phyloP scores from a whole-genome alignment of 768 basidiomycete genomes.

The Tricholoma terreum region DNA sequence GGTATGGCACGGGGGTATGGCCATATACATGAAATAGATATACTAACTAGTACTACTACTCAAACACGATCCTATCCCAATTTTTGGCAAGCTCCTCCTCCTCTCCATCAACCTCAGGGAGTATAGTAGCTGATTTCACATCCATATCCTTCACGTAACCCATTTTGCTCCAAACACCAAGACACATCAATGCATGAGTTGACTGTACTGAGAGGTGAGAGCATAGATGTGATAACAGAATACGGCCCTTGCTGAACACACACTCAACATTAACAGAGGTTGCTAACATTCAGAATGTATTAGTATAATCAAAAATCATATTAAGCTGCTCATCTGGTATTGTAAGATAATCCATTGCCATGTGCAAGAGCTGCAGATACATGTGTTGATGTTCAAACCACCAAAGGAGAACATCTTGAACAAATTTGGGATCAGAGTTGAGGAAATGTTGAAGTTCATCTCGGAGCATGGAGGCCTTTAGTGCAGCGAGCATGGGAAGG shows the following conservation, averaged over 20 bases:
- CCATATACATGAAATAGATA: too few species aligned
- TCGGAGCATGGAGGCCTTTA: conserved; percentile 2
- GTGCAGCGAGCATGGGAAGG: conserved; percentile 14
- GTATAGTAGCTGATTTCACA: conserved; percentile 3
- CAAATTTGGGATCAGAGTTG: conserved; percentile 22
- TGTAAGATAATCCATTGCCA: conserved; percentile 29
- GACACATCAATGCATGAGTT: conserved; percentile 2
- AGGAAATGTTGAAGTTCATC: conserved; percentile 19
- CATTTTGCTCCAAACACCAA: conserved; percentile 21
- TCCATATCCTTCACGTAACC: conserved; percentile 13
- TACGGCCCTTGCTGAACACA: conserved; percentile 7
- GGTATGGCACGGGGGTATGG: too few species aligned
- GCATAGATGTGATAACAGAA: conserved; percentile 5
- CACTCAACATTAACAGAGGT: conserved; percentile 10
- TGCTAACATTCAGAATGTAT: background rate
- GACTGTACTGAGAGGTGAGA: conserved; percentile 1
- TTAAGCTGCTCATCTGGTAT: conserved; percentile 19
- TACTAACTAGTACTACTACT: too few species aligned
- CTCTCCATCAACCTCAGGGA: conserved; percentile 6
- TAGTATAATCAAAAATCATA: background rate
- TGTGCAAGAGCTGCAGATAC: conserved; percentile 27
- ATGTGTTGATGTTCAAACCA: background rate
- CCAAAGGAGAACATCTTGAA: conserved; percentile 5
- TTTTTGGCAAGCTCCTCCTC: conserved; percentile 2
- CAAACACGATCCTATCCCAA: background rate